A percentile compares a stretch with the other conserved stretches of the same genome.
phyloP scores from a whole-genome alignment of 225 moss, liverwort and hornwort species.

The Straminergon stramineum region DNA sequence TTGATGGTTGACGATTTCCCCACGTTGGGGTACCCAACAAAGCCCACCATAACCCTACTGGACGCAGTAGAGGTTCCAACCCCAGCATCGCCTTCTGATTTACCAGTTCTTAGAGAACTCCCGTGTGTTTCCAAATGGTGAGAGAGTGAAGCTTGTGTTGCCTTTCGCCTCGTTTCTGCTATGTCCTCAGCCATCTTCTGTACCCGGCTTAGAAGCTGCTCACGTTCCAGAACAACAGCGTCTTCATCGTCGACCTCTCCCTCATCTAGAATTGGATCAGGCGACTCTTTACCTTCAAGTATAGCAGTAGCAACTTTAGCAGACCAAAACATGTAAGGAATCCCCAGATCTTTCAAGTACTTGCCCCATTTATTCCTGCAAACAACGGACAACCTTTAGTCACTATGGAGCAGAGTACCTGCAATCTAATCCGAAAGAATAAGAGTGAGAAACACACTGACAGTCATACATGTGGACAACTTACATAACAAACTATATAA shows the following conservation, averaged over 20 bases:
- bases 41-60: conserved; percentile 81
- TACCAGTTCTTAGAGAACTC: conserved; percentile 13
- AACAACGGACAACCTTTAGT: background rate
- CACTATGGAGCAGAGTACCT: background rate
- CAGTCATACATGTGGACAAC: background rate
- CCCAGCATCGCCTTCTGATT: conserved; percentile 8
- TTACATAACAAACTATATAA: background rate
- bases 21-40: conserved; percentile 98
- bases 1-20: conserved; percentile 98
- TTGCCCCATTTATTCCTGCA: conserved; percentile 72
- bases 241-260: conserved; percentile 36
- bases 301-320: conserved; percentile 79
- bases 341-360: conserved; percentile 62
- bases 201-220: conserved; percentile 63
- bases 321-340: conserved; percentile 91
- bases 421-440: background rate
- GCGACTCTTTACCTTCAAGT: conserved; percentile 68
- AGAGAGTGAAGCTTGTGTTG: conserved; percentile 45
- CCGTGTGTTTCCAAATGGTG: conserved; percentile 46
- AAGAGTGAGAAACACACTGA: background rate
- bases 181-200: conserved; percentile 82
- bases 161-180: conserved; percentile 37
- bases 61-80: conserved; percentile 17
- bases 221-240: conserved; percentile 53
- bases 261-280: background rate